phyloP scores from a whole-genome alignment of 768 basidiomycete genomes.

The Cyclocybe aegerita region DNA sequence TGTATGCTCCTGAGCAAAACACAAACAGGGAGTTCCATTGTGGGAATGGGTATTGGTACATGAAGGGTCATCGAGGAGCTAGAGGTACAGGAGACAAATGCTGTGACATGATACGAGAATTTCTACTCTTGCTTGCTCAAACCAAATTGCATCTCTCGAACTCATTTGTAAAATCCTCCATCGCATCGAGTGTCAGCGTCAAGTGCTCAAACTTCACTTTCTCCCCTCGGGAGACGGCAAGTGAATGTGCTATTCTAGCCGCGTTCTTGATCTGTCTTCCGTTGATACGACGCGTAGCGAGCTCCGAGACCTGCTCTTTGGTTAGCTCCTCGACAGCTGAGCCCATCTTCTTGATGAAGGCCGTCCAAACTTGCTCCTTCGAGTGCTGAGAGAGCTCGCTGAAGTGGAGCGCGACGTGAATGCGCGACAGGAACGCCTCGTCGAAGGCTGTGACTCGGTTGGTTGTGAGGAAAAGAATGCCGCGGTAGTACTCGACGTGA shows the following conservation, averaged over 20 bases:
- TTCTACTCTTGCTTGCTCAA: not conserved
- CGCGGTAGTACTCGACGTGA: slow-evolving; percentile 53
- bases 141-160: slow-evolving; percentile 28
- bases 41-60: too few relatives aligned
- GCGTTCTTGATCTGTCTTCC: slow-evolving; percentile 73
- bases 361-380: slow-evolving; percentile 55
- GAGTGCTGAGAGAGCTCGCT: slow-evolving; percentile 49
- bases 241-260: slow-evolving; percentile 60
- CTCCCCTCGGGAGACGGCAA: slow-evolving; percentile 50
- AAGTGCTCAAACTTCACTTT: slow-evolving; percentile 50
- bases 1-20: too few relatives aligned
- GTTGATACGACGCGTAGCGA: slow-evolving; percentile 55
- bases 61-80: too few relatives aligned
- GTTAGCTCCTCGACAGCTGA: slow-evolving; percentile 33
- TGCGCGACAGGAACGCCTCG: slow-evolving; percentile 63
- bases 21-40: too few relatives aligned
- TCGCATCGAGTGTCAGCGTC: slow-evolving; percentile 56
- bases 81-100: too few relatives aligned
- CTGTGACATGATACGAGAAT: too few relatives aligned
- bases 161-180: slow-evolving; percentile 57
- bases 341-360: slow-evolving; percentile 45
- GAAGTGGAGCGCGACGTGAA: slow-evolving; percentile 64
- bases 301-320: slow-evolving; percentile 38
- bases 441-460: slow-evolving; percentile 58
- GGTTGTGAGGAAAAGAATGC: slow-evolving; percentile 53